Percentiles rank a stretch among this genome's conserved stretches.
phyloP scores from a whole-genome alignment of 225 moss, liverwort and hornwort genomes.

The Asterella californica region DNA sequence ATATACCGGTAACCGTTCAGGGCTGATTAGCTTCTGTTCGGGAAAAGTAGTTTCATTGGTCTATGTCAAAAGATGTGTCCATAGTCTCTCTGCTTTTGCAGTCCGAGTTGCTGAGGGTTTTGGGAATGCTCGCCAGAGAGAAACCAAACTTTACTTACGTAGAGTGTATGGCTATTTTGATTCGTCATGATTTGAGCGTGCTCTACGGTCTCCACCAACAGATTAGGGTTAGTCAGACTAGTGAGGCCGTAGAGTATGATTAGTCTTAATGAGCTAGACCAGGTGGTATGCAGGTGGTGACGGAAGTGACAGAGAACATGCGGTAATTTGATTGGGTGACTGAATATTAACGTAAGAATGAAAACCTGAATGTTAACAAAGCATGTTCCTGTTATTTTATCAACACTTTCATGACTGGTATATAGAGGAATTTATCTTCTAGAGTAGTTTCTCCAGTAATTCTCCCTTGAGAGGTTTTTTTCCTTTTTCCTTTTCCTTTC shows the following conservation, averaged over 20 bases:
- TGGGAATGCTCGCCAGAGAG: neutral
- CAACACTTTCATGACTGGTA: too few species aligned
- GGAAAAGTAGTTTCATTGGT: neutral
- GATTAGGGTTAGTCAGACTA: neutral
- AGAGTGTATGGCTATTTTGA: neutral
- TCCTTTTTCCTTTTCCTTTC: too few species aligned
- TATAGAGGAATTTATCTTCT: too few species aligned
- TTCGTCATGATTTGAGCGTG: neutral
- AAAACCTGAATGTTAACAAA: too few species aligned
- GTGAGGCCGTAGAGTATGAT: neutral
- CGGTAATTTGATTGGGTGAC: too few species aligned
- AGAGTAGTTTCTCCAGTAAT: too few species aligned
- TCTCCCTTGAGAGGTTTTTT: too few species aligned
- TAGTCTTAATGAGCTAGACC: too few species aligned
- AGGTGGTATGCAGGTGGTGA: neutral
- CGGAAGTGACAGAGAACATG: too few species aligned
- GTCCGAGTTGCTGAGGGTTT: neutral
- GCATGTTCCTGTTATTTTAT: too few species aligned
- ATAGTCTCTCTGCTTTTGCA: constrained; percentile 9
- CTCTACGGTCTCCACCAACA: too few species aligned
- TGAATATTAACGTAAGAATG: too few species aligned
- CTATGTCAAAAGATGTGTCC: neutral
- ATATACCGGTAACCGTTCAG: neutral
- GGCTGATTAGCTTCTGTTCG: neutral
- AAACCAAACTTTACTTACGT: neutral